Conservation (phyloP, 148 eudicot species). For the Rhododendron henanense region DNA sequence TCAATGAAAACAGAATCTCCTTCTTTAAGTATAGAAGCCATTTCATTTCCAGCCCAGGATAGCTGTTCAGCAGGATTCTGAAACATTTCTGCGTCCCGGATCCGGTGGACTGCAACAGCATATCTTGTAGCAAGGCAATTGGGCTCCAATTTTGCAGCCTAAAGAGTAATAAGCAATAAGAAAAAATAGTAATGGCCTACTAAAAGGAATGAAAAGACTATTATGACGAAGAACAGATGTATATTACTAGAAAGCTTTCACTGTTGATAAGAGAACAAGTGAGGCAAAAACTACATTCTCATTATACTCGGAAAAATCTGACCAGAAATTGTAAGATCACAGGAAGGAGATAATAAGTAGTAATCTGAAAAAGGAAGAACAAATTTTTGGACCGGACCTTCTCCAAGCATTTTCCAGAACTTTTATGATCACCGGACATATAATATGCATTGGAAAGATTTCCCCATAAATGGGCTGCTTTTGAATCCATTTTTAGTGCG, state of each 20-base stretch:
- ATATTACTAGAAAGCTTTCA: not conserved
- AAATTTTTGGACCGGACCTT: conserved; percentile 44
- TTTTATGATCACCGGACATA: conserved; percentile 70
- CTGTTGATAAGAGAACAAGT: not conserved
- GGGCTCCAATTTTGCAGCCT: conserved; percentile 96
- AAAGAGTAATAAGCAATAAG: not conserved
- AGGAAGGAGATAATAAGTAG: not conserved
- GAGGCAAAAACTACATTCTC: not conserved
- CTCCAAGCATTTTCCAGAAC: conserved; percentile 88
- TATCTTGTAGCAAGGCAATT: conserved; percentile 89
- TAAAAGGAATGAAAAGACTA: not conserved
- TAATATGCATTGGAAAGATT: conserved; percentile 86
- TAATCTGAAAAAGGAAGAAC: not conserved
- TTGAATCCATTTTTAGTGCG: conserved; percentile 74
- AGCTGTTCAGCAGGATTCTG: conserved; percentile 89
- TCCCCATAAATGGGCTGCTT: conserved; percentile 84
- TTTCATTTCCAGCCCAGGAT: conserved; percentile 93
- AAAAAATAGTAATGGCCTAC: not conserved
- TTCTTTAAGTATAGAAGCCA: conserved; percentile 90
- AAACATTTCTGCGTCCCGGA: conserved; percentile 86
- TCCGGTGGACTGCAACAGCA: conserved; percentile 83
- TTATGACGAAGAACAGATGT: not conserved
- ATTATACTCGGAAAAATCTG: not conserved
- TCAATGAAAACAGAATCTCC: conserved; percentile 69
- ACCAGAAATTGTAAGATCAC: not conserved